Evolutionary conservation across 2,329 filamentous ascomycete genomes (phyloP), one percentile per base, ranked within the genome.

Genomic region (Alternaria brassicae): DNA sequence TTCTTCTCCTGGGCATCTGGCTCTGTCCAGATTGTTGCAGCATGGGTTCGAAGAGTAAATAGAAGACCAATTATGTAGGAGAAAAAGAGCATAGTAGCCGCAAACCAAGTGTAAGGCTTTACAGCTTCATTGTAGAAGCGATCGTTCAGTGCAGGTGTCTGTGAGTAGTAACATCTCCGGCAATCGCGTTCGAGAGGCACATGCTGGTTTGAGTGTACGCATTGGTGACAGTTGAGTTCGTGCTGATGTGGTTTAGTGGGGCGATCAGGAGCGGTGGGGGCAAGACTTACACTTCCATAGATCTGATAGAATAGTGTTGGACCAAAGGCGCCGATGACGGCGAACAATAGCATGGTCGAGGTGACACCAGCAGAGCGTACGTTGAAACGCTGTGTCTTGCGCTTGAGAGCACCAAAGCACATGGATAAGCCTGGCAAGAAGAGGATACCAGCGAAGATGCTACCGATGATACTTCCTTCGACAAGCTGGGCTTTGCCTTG

Each of bases 281-380:
- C 36, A 3, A 30, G 13, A 30, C 69, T 65, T 65, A 89, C 86
- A 48, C 93, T 97, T 68, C 95, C 96, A 77, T 98, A 98, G 63
- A 99, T 97, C 74, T 99, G 94, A 79, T 98, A 99, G 80, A 99
- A 99, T 13, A 99, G 81, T 0, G 95, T 99, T 3, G 95, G 95
- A 0, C 94, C 91, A 78, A 99, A 99, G 8, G 94, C 92, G 62
- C 91, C 94, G 69, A 99, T 95, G 37, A 96, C 91, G 23, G 95
- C 94, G 75, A 99, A 99, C 9, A 99, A 84, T 56, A 99, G 81
- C 95, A 99, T 99, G 0, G 95, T 99, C 2, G 93, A 97, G 0
- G 94, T 98, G 32, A 98, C 95, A 74, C 95, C 93, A 28, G 95
- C 95, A 32, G 94, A 98, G 72, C 90, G 92, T 63, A 95, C 93